Evolutionary conservation across 441 rosid genomes (phyloP).

Genomic region (Heliophila coronopifolia): DNA sequence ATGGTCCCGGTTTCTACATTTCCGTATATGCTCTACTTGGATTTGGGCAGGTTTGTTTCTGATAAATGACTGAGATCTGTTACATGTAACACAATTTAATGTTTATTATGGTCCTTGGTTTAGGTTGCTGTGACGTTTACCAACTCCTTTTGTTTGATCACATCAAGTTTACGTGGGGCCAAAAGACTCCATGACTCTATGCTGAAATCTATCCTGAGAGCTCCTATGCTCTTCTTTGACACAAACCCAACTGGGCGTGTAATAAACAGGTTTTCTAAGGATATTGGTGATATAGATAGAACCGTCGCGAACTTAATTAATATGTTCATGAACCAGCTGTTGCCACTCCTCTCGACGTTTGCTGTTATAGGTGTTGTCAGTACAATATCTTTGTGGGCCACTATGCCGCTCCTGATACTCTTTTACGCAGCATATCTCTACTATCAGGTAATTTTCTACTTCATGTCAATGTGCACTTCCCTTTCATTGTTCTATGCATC

Average conservation of each 20-base stretch:
- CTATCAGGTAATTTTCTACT: constrained; percentile 64
- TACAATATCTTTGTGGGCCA: constrained; percentile 91
- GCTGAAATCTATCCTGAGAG: constrained; percentile 69
- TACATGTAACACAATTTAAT: neutral
- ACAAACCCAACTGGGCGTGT: constrained; percentile 86
- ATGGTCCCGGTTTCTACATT: constrained; percentile 56
- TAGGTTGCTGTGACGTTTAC: constrained; percentile 75
- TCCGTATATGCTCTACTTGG: constrained; percentile 70
- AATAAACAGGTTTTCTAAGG: constrained; percentile 91
- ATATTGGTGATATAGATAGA: constrained; percentile 84
- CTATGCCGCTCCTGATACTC: constrained; percentile 86
- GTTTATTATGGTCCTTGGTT: constrained; percentile 11
- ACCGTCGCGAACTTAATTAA: constrained; percentile 64
- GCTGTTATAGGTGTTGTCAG: constrained; percentile 76
- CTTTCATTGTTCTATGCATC: constrained; percentile 1
- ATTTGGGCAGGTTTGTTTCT: constrained; percentile 69
- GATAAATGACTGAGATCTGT: neutral
- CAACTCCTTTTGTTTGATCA: constrained; percentile 87
- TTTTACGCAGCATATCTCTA: constrained; percentile 90
- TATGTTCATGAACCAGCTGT: constrained; percentile 62
- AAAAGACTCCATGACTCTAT: constrained; percentile 74
- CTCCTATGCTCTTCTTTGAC: constrained; percentile 95
- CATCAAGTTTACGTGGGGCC: constrained; percentile 75
- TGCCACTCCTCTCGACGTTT: constrained; percentile 92
- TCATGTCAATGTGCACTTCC: neutral